Evolutionary conservation across 2,329 filamentous ascomycete genomes (phyloP).

Genomic region (Hawksworthiomyces lignivorus): DNA sequence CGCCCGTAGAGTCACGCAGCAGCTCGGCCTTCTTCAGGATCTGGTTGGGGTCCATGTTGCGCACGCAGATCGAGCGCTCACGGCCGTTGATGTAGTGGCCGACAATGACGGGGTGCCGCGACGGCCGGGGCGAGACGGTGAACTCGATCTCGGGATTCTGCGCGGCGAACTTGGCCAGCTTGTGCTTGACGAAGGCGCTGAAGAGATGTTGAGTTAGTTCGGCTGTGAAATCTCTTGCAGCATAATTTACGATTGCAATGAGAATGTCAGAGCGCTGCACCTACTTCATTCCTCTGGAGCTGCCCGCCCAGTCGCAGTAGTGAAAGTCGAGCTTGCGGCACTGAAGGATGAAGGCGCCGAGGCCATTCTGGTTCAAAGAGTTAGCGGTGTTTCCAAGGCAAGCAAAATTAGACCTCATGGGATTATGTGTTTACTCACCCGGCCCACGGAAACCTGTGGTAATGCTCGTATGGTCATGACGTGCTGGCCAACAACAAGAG

Average conservation of each 20-base stretch:
- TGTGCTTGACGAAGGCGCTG: conserved; percentile 73
- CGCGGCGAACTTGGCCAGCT: conserved; percentile 69
- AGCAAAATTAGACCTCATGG: too few species aligned
- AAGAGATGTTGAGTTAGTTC: conserved; percentile 6
- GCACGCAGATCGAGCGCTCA: conserved; percentile 78
- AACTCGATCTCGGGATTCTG: conserved; percentile 86
- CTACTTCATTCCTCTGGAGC: conserved; percentile 91
- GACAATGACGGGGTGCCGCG: conserved; percentile 79
- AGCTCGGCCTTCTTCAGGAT: conserved; percentile 73
- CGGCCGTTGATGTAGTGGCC: conserved; percentile 90
- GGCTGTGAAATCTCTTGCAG: too few species aligned
- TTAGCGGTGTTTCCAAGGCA: too few species aligned
- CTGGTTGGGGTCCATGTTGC: conserved; percentile 73
- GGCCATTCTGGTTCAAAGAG: conserved; percentile 69
- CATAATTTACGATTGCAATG: too few species aligned
- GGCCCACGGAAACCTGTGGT: conserved; percentile 16
- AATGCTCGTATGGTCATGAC: conserved; percentile 18
- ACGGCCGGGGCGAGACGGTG: conserved; percentile 80
- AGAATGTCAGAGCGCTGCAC: too few species aligned
- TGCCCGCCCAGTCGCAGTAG: conserved; percentile 95
- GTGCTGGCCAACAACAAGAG: conserved; percentile 2
- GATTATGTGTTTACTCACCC: conserved; percentile 9
- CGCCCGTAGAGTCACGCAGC: conserved; percentile 65
- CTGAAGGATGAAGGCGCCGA: conserved; percentile 93
- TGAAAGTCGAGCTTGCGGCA: conserved; percentile 94